phyloP scores from a whole-genome alignment of 1,139 yeast species.

The Yamadazyma atmosphaerica region DNA sequence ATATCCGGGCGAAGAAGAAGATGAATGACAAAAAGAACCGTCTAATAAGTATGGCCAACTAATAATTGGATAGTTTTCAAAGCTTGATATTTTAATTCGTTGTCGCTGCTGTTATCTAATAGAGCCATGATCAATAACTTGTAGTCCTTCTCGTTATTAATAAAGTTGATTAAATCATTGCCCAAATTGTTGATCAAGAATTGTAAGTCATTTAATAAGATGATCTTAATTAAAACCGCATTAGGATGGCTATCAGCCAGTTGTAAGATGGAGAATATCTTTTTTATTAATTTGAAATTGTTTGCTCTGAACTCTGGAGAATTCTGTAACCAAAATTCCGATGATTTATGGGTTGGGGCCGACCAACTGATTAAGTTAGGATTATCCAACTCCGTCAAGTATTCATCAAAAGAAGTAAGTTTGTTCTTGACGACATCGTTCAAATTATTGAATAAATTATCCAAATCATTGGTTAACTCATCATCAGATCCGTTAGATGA shows the following conservation, averaged over 20 bases:
- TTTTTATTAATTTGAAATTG: conserved; percentile 70
- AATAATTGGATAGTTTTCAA: conserved; percentile 89
- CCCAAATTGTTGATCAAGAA: conserved; percentile 44
- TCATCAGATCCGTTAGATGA: conserved; percentile 71
- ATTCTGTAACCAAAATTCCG: conserved; percentile 89
- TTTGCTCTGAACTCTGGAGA: conserved; percentile 72
- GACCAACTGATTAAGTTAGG: conserved; percentile 82
- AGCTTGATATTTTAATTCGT: conserved; percentile 93
- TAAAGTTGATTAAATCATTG: conserved; percentile 68
- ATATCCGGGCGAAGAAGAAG: not conserved
- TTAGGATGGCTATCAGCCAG: conserved; percentile 20
- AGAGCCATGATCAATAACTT: conserved; percentile 80
- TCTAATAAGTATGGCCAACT: conserved; percentile 62
- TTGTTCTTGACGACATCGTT: conserved; percentile 68
- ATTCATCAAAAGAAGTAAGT: conserved; percentile 92
- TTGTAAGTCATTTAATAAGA: conserved; percentile 57
- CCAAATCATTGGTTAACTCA: conserved; percentile 78
- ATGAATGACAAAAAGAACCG: not conserved
- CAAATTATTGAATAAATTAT: conserved; percentile 54
- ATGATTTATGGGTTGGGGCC: conserved; percentile 83
- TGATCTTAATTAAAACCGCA: conserved; percentile 31
- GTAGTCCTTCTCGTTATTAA: conserved; percentile 52
- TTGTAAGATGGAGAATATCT: conserved; percentile 39
- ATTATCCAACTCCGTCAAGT: conserved; percentile 78
- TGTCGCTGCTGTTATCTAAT: conserved; percentile 68